These are phyloP conservation scores for Fusarium pseudograminearum DNA, from an alignment of 2,329 filamentous ascomycete genomes.

Conservation along the genomic window DNA sequence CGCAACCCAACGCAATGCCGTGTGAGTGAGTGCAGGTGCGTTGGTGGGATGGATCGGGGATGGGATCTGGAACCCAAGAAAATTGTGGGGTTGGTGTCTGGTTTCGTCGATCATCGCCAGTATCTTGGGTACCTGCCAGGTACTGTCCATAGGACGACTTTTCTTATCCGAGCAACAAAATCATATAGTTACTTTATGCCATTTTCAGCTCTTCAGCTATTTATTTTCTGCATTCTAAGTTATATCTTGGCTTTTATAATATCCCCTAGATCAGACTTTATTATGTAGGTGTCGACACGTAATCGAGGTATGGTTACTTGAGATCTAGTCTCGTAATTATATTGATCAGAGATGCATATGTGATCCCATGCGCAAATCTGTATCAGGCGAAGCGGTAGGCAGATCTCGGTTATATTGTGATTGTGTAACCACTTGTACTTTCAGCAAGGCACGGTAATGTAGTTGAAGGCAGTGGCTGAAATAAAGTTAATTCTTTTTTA, in stretches of 20 bases:
- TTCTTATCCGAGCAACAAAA: not conserved
- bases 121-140: no score
- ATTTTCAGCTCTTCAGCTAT: not conserved
- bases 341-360: not conserved
- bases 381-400: not conserved
- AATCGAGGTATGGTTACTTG: constrained; percentile 23
- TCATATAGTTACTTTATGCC: not conserved
- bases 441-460: not conserved
- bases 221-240: not conserved
- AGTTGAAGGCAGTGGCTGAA: not conserved
- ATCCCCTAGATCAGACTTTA: constrained; percentile 12
- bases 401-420: constrained; percentile 13
- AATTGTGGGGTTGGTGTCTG: constrained; percentile 37
- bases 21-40: not conserved
- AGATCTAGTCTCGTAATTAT: constrained; percentile 6
- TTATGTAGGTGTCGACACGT: constrained; percentile 27
- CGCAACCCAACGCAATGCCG: constrained; percentile 2
- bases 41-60: constrained; percentile 22
- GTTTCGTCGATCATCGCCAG: constrained; percentile 34
- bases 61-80: constrained; percentile 32
- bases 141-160: not conserved
- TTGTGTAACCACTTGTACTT: not conserved
- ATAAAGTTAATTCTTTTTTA: not conserved
- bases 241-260: not conserved
- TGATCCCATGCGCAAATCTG: constrained; percentile 14